These are phyloP conservation scores for Pseudonitzschia pungens DNA, from an alignment of 108 stramenopile genomes.

Conservation along the genomic window DNA sequence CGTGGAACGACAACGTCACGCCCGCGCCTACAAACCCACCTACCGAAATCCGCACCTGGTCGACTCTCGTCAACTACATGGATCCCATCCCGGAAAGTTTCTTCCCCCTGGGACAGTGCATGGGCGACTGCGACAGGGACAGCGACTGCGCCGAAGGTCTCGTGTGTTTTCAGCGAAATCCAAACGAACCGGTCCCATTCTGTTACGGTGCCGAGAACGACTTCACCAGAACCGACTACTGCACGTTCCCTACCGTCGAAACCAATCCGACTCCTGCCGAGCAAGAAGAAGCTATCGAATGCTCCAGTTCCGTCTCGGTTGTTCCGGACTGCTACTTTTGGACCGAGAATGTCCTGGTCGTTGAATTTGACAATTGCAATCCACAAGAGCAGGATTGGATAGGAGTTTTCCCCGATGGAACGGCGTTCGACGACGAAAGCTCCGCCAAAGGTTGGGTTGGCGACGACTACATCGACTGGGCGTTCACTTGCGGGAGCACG, in stretches of 20 bases:
- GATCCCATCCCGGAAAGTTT: neutral
- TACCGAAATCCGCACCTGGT: neutral
- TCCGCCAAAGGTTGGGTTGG: neutral
- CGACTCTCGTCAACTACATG: neutral
- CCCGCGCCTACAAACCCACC: neutral
- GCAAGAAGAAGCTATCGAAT: neutral
- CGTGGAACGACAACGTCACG: neutral
- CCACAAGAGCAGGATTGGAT: slow-evolving; percentile 29
- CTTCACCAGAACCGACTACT: slow-evolving; percentile 27
- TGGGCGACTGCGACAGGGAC: slow-evolving; percentile 22
- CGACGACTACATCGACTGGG: slow-evolving; percentile 24
- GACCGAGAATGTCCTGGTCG: slow-evolving; percentile 11
- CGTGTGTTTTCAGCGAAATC: slow-evolving; percentile 41
- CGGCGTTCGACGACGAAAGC: neutral
- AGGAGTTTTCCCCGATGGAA: slow-evolving; percentile 20
- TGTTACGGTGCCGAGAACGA: slow-evolving; percentile 46
- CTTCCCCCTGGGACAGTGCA: slow-evolving; percentile 12
- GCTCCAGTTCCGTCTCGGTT: neutral
- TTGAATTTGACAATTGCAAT: slow-evolving; percentile 24
- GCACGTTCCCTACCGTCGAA: neutral
- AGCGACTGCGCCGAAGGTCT: slow-evolving; percentile 41
- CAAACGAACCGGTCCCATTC: slow-evolving; percentile 45
- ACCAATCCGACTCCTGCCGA: neutral
- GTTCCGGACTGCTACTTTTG: slow-evolving; percentile 18
- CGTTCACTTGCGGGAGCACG: slow-evolving; percentile 21